Evolutionary conservation across 2,329 filamentous ascomycete species (phyloP), one percentile per base, ranked within the genome.

Genomic region (Westerdykella sp.): DNA sequence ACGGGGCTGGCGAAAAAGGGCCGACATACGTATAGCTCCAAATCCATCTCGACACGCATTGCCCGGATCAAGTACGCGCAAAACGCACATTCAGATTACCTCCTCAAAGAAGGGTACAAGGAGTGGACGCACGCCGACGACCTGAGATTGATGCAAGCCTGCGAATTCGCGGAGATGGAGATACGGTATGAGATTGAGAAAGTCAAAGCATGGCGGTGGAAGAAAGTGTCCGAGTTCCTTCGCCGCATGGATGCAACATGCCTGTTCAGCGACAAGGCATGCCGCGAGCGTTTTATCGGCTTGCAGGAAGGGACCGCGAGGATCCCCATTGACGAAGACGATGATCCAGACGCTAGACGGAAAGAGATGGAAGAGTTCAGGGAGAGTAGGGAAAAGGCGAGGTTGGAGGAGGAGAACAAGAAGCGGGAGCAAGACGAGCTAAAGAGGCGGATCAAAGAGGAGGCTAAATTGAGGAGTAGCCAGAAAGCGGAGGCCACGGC

Each of bases 51-150:
- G 15, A 72, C 70, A 28, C 72, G 74, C 32, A 74, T 70, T 56
- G 53, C 59, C 34, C 71, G 73, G 16, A 65, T 76, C 39, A 68
- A 69, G 42, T 61, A 66, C 31, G 67, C 65, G 1, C 60, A 73
- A 36, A 66, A 68, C 28, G 57, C 66, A 31, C 62, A 64, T 16
- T 62, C 71, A n/a, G 72, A 76, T 44, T 64, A 68, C 36, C 58
- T 68, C 18, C 61, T 78, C 0, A 65, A 72, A 37, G 68, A 72
- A 39, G 69, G 73, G 32, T 57, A 72, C 46, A 72, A 65, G 39
- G 72, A 73, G 51, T 78, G 74, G 75, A 66, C 72, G 40, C 59
- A 66, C 11, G 68, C 67, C 14, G 74, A 78, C 55, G 73, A 76
- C 46, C 61, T 69, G 15, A 55, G 62, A n/a, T 66, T 76, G 14